Conservation (phyloP, 2,329 filamentous ascomycete species). For the Nemania sp. region DNA sequence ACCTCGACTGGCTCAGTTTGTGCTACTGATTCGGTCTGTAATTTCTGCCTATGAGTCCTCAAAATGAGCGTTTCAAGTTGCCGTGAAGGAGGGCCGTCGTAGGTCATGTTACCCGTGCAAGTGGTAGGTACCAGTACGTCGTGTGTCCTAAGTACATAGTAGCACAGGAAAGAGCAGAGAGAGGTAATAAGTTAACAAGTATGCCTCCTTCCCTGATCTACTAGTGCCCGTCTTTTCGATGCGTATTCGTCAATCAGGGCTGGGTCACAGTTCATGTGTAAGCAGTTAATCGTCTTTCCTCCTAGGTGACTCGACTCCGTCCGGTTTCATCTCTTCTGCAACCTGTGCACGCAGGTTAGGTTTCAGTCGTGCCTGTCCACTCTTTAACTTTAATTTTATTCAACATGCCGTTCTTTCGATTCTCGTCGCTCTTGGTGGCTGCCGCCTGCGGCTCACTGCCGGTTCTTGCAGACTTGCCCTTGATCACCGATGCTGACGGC, state of each 20-base stretch:
- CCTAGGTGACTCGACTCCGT: background rate
- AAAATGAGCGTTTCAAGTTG: too few species aligned
- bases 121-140: too few species aligned
- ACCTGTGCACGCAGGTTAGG: background rate
- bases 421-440: constrained; percentile 10
- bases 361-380: background rate
- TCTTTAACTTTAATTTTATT: background rate
- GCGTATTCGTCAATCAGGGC: too few species aligned
- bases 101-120: too few species aligned
- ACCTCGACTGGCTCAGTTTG: too few species aligned
- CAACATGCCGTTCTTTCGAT: constrained; percentile 17
- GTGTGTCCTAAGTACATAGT: too few species aligned
- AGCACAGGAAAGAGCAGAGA: too few species aligned
- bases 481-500: constrained; percentile 23
- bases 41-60: too few species aligned
- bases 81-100: too few species aligned
- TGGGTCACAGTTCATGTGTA: too few species aligned
- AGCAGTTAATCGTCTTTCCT: background rate
- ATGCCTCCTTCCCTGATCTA: background rate
- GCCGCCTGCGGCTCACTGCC: constrained; percentile 10
- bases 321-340: background rate
- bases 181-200: too few species aligned
- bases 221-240: background rate
- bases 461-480: constrained; percentile 23
- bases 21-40: too few species aligned